Base-by-base conservation (phyloP, 1,284 basidiomycete genomes). In the Albatrellus sp. region DNA sequence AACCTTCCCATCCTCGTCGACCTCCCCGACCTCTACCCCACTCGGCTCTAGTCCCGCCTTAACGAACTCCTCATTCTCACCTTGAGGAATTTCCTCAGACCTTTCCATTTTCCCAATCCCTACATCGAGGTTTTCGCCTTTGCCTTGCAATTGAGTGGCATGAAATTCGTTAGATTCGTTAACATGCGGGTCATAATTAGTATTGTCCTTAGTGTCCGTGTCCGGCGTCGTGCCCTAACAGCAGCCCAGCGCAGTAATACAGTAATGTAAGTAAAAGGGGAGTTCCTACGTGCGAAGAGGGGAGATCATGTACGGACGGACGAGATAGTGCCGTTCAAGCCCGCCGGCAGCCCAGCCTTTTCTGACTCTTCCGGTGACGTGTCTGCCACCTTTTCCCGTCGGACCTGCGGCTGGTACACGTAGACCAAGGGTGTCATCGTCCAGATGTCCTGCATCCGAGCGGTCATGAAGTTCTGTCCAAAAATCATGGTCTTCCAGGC, bases 301-400 rank as follows among this genome's bases (percentile, higher is more conserved):
- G 44, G 54, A 61, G 60, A 66, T 68, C 63, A 71, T 63, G 66
- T 65, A 71, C 70, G 63, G 64, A 71, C 69, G 67, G 67, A 66
- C 58, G 60, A 59, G 50, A 65, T 61, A 43, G 59, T 60, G 48
- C 52, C 47, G 49, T 43, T 46, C 46, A 47, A 36, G 24, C 48
- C 51, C 8, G 11, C 42, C 19, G 30, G 43, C 16, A 38, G 28
- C 39, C 48, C 32, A 33, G 40, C 39, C 42, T 42, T 31, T 28
- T 50, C 45, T 40, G 42, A 47, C 38, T 33, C 42, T 16, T 19
- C 41, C 34, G 43, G 33, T 43, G 16, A 30, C 38, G 16, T 35
- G 37, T 37, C 29, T 10, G 44, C 39, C 35, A 46, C 13, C 33
- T 46, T 41, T 30, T 40, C 31, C 12, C 14, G 48, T 2, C 8